Conservation (phyloP, 2,329 filamentous ascomycete species). For the Colletotrichum sublineola region DNA sequence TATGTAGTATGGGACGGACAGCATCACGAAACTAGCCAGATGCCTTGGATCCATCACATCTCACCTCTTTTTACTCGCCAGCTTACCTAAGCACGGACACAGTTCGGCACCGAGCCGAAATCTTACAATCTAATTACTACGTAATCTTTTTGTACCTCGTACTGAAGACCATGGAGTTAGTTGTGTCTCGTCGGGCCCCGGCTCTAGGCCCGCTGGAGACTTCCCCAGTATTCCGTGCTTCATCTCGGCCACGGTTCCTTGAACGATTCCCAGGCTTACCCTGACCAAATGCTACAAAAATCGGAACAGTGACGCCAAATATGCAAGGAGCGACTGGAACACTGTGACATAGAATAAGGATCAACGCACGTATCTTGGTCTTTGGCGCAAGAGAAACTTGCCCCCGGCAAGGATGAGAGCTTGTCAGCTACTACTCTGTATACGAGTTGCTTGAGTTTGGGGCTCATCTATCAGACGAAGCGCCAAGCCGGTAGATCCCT, state of each 20-base stretch:
- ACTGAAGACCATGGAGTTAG: neutral
- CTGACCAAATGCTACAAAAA: conserved; percentile 24
- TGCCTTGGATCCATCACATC: conserved; percentile 11
- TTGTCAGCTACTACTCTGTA: neutral
- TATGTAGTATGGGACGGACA: neutral
- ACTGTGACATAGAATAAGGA: conserved; percentile 15
- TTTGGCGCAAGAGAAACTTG: conserved; percentile 12
- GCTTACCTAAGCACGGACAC: conserved; percentile 30
- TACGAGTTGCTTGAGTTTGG: conserved; percentile 1
- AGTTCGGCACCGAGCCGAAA: conserved; percentile 19
- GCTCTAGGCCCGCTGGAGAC: conserved; percentile 27
- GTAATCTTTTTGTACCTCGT: no score
- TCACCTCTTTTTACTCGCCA: neutral
- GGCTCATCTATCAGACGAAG: conserved; percentile 39
- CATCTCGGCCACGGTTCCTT: conserved; percentile 32
- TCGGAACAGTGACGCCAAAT: conserved; percentile 21
- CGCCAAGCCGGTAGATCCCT: conserved; percentile 39
- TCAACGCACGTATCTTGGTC: conserved; percentile 20
- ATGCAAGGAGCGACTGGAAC: conserved; percentile 11
- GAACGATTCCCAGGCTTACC: conserved; percentile 20
- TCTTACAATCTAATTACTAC: no score
- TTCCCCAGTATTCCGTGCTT: conserved; percentile 36
- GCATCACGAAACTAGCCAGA: conserved; percentile 27
- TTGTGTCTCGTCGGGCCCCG: conserved; percentile 11
- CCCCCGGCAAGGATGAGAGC: conserved; percentile 30